Conservation (phyloP, 139 green algal species). For the Closterium sp. region DNA sequence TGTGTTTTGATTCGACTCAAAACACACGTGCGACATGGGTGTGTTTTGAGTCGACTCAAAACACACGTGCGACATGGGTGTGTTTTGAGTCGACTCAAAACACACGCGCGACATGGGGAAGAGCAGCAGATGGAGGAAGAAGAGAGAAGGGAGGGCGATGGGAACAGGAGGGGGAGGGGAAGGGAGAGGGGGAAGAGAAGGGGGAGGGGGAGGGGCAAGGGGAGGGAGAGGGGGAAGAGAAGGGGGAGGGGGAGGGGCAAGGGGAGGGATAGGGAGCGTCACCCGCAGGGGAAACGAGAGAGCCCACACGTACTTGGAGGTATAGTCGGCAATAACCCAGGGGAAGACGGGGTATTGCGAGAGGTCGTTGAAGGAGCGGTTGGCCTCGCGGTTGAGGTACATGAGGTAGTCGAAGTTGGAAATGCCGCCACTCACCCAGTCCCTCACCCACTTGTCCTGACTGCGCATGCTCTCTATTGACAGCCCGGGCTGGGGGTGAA, state of each 20-base stretch:
- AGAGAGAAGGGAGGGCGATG: neutral
- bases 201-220: neutral
- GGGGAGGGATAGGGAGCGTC: neutral
- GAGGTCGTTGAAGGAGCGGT: conserved; percentile 61
- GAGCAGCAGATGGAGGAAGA: neutral
- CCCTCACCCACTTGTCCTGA: conserved; percentile 29
- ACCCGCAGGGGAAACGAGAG: too few relatives aligned
- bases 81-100: too few relatives aligned
- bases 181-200: neutral
- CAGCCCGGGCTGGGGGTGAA: conserved; percentile 22
- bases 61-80: too few relatives aligned
- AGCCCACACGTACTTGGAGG: conserved; percentile 4
- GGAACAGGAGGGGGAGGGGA: neutral
- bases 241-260: neutral
- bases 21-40: too few relatives aligned
- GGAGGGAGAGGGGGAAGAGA: neutral
- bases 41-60: too few relatives aligned
- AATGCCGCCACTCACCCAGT: conserved; percentile 42
- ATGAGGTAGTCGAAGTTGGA: conserved; percentile 59
- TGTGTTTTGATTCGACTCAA: too few relatives aligned
- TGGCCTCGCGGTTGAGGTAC: conserved; percentile 59
- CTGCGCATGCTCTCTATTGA: conserved; percentile 35
- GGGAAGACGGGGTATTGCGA: conserved; percentile 85
- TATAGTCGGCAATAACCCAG: conserved; percentile 91
- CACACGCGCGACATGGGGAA: conserved; percentile 41